These are phyloP conservation scores for Gremmenia infestans DNA, from an alignment of 2,329 filamentous ascomycete species.

Conservation along the genomic window DNA sequence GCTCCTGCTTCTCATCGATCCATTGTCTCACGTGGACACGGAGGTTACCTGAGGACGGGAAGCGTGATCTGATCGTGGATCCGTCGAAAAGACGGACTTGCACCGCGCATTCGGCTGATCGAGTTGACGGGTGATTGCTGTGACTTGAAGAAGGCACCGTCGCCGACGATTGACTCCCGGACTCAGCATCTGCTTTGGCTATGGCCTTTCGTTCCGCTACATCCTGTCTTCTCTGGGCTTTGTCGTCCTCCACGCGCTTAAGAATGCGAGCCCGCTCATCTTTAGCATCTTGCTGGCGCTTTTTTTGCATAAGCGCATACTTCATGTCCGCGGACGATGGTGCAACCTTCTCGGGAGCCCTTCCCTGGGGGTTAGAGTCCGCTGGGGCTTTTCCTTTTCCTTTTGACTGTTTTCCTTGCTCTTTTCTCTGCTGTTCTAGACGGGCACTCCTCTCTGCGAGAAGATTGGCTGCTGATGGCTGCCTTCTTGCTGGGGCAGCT, in stretches of 20 bases:
- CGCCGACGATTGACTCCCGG: conserved; percentile 22
- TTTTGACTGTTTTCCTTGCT: background rate
- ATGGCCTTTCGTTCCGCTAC: conserved; percentile 47
- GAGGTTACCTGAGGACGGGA: conserved; percentile 60
- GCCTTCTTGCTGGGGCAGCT: conserved; percentile 1
- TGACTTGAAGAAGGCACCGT: conserved; percentile 6
- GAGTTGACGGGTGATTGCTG: conserved; percentile 2
- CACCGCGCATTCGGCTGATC: conserved; percentile 48
- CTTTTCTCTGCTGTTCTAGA: conserved; percentile 30
- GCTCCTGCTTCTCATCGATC: conserved; percentile 63
- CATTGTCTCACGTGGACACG: conserved; percentile 65
- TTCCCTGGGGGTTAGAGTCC: background rate
- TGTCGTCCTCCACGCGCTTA: conserved; percentile 72
- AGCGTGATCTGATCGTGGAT: conserved; percentile 67
- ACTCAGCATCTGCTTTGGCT: conserved; percentile 21
- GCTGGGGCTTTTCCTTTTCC: conserved; percentile 21
- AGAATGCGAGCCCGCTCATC: conserved; percentile 69
- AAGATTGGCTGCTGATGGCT: conserved; percentile 27
- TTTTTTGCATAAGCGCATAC: conserved; percentile 51
- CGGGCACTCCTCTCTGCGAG: conserved; percentile 47
- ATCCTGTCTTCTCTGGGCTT: conserved; percentile 57
- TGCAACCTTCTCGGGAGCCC: background rate
- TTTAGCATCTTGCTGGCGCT: conserved; percentile 58
- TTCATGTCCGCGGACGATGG: conserved; percentile 34
- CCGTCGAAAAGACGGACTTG: conserved; percentile 84